Base-by-base conservation (phyloP, 2,329 filamentous ascomycete genomes). In the Sporothrix inflata region DNA sequence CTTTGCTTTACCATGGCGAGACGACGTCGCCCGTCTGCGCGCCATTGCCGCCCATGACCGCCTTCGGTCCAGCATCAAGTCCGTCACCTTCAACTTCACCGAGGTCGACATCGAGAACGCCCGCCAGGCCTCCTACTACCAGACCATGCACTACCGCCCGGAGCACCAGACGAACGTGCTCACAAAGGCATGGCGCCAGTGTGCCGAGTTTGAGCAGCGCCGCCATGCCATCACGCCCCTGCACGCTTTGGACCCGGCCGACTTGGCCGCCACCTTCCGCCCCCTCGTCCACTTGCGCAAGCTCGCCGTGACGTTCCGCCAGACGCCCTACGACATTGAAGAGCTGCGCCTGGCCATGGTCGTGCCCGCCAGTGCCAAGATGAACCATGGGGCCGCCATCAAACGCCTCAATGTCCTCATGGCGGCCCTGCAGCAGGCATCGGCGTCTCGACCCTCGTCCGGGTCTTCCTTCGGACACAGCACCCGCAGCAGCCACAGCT, bases 21-120 rank as follows among this genome's bases (percentile, higher is more conserved):
- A 84, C 75, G 85, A 86, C 74, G 80, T 84, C 55, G 78, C 80
- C 60, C 81, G 83, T 19, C 79, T 87, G 24, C 80, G 83, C 71
- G 78, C 78, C 66, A 84, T 87, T 71, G 82, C 85, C 19, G 77
- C 78, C 69, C 80, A 85, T 74, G 79, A 82, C 51, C 82, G 81
- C 6, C 81, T 85, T 42, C 81, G 82, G 68, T 77, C 77, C 57
- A 80, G 79, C 72, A 83, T 87, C 77, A 79, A 79, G 38, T 80
- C 82, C 24, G 77, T 86, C 73, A 83, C 81, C 72, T 81, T 86
- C 76, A 85, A 85, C 76, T 80, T 86, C 70, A 79, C 82, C 71
- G 80, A 82, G 65, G 75, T 84, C 57, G 79, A 83, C 74, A 80
- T 81, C 71, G 82, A 83, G 71, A 80, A 81, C 73, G 81, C 81